Evolutionary conservation across 768 basidiomycete genomes (phyloP).

Genomic region (Galerina marginata): DNA sequence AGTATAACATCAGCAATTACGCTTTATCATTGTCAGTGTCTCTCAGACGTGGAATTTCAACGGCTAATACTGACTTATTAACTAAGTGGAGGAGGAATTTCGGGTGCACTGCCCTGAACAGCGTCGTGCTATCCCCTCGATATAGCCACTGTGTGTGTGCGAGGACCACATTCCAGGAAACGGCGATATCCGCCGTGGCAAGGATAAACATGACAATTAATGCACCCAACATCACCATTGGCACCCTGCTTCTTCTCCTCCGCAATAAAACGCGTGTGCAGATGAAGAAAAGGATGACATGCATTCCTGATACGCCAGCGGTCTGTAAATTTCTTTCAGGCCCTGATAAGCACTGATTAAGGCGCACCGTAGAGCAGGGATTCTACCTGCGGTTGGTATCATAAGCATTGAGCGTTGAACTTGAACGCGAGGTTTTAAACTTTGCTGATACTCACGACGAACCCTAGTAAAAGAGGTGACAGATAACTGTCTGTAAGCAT

Average conservation of each 20-base stretch:
- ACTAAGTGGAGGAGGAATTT: slow-evolving; percentile 30
- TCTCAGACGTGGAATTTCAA: neutral
- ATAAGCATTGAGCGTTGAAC: neutral
- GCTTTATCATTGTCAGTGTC: slow-evolving; percentile 7
- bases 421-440: no score
- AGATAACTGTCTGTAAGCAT: slow-evolving; percentile 3
- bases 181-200: slow-evolving; percentile 27
- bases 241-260: slow-evolving; percentile 13
- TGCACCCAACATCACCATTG: slow-evolving; percentile 20
- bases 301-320: slow-evolving; percentile 26
- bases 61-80: slow-evolving; percentile 27
- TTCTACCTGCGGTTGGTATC: slow-evolving; percentile 24
- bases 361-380: slow-evolving; percentile 33
- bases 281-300: slow-evolving; percentile 34
- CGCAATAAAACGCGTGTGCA: slow-evolving; percentile 24
- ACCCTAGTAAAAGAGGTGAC: slow-evolving; percentile 12
- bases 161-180: slow-evolving; percentile 21
- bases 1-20: slow-evolving; percentile 33
- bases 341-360: neutral
- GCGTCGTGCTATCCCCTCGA: neutral
- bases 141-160: slow-evolving; percentile 13
- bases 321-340: neutral
- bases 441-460: slow-evolving; percentile 13
- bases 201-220: slow-evolving; percentile 25
- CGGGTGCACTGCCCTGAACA: slow-evolving; percentile 20